phyloP scores from a whole-genome alignment of 2,329 filamentous ascomycete species.

The Penicillium decumbens region DNA sequence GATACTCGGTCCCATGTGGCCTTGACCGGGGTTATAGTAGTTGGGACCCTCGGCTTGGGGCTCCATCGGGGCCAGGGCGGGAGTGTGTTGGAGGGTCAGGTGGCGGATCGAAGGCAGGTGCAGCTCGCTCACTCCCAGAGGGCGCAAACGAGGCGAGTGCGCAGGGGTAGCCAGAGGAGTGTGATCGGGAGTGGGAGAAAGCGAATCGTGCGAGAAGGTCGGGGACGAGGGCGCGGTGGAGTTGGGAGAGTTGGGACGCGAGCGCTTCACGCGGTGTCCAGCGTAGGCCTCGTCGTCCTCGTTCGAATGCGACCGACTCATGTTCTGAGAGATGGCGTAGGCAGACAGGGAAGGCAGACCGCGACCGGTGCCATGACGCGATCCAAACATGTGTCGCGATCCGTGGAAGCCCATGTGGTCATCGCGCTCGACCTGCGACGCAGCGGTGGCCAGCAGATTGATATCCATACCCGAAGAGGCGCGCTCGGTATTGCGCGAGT shows the following conservation, averaged over 20 bases:
- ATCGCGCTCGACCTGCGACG: conserved; percentile 63
- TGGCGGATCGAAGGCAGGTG: conserved; percentile 84
- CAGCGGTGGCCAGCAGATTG: conserved; percentile 65
- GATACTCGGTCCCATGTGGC: conserved; percentile 68
- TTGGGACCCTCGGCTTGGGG: conserved; percentile 58
- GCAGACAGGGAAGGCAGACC: conserved; percentile 72
- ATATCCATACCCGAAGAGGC: conserved; percentile 54
- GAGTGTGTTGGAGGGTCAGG: conserved; percentile 61
- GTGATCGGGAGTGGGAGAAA: conserved; percentile 92
- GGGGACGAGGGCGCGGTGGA: conserved; percentile 94
- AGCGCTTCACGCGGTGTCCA: conserved; percentile 72
- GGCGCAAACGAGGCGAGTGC: conserved; percentile 85
- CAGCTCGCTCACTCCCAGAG: conserved; percentile 64
- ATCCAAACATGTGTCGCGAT: conserved; percentile 44
- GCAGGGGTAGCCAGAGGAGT: conserved; percentile 97
- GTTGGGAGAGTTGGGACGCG: conserved; percentile 86
- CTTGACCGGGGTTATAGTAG: conserved; percentile 53
- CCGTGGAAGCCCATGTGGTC: conserved; percentile 45
- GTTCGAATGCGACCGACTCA: conserved; percentile 82
- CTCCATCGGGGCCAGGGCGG: conserved; percentile 67
- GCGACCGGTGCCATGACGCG: conserved; percentile 46
- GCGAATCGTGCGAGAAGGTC: conserved; percentile 91
- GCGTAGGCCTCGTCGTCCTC: conserved; percentile 70
- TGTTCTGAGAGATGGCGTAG: conserved; percentile 72
- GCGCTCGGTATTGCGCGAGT: conserved; percentile 47